phyloP scores from a whole-genome alignment of 495 filamentous ascomycete genomes.

The Aspergillus wentii region DNA sequence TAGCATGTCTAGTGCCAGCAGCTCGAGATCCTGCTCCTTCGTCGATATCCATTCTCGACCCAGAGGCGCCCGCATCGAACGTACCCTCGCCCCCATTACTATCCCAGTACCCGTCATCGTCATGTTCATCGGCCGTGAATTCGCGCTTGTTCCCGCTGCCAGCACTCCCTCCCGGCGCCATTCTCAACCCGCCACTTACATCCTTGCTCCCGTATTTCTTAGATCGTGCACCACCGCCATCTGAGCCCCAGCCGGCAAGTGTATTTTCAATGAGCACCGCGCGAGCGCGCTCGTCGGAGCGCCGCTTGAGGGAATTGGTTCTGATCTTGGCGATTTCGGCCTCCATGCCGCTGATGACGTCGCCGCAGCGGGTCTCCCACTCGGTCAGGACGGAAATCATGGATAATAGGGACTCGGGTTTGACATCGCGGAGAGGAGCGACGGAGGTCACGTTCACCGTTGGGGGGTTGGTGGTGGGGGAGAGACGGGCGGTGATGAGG shows the following conservation, averaged over 20 bases:
- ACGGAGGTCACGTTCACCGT: constrained; percentile 73
- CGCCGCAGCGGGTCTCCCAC: constrained; percentile 72
- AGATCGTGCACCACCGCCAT: constrained; percentile 13
- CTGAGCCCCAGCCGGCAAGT: constrained; percentile 19
- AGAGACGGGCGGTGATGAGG: constrained; percentile 75
- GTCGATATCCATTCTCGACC: constrained; percentile 45
- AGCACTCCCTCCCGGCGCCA: constrained; percentile 24
- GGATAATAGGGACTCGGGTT: constrained; percentile 57
- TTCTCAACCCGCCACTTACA: constrained; percentile 14
- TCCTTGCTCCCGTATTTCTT: constrained; percentile 23
- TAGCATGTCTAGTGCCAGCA: constrained; percentile 25
- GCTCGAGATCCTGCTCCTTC: constrained; percentile 28
- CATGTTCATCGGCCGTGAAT: constrained; percentile 36
- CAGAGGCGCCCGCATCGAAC: constrained; percentile 55
- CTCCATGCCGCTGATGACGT: constrained; percentile 72
- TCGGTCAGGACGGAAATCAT: constrained; percentile 64
- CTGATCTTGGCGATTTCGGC: constrained; percentile 58
- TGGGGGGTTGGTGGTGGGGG: constrained; percentile 58
- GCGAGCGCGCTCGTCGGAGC: constrained; percentile 42
- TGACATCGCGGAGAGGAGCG: constrained; percentile 79
- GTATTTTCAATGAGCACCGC: constrained; percentile 44
- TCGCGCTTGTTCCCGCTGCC: constrained; percentile 38
- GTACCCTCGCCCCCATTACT: constrained; percentile 46
- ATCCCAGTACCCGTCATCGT: constrained; percentile 42
- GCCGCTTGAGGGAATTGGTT: constrained; percentile 48